Evolutionary conservation across 2,329 filamentous ascomycete genomes (phyloP).

Genomic region (Helotiales sp.): DNA sequence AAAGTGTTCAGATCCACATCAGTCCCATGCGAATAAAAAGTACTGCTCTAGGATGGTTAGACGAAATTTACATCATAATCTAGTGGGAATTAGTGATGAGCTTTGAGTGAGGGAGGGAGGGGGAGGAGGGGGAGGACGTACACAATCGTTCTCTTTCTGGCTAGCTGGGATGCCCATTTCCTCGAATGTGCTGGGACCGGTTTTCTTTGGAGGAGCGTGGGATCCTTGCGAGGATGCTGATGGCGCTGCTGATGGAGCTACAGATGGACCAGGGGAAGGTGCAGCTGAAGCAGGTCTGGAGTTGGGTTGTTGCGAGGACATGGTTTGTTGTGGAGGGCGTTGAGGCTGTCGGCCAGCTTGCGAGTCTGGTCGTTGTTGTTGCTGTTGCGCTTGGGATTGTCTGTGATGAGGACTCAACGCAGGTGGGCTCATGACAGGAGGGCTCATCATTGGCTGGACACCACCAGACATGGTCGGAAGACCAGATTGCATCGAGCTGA

Average conservation of each 20-base stretch:
- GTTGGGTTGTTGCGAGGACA: constrained; percentile 29
- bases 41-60: background rate
- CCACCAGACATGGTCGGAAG: background rate
- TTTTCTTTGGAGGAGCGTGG: constrained; percentile 34
- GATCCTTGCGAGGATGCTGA: constrained; percentile 23
- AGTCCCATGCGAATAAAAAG: background rate
- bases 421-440: constrained; percentile 23
- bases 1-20: background rate
- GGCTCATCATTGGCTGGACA: constrained; percentile 24
- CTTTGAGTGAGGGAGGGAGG: background rate
- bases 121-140: constrained; percentile 47
- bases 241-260: constrained; percentile 19
- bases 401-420: background rate
- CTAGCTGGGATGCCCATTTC: constrained; percentile 93
- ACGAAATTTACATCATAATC: constrained; percentile 39
- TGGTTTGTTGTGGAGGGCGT: constrained; percentile 31
- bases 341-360: constrained; percentile 22
- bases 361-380: constrained; percentile 17
- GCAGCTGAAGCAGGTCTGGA: constrained; percentile 24
- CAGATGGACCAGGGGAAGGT: constrained; percentile 16
- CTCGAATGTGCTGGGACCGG: constrained; percentile 93
- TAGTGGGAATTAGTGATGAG: constrained; percentile 24
- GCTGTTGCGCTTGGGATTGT: background rate
- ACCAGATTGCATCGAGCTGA: constrained; percentile 31
- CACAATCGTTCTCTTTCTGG: constrained; percentile 89